Percentiles rank a stretch among this genome's conserved stretches.
phyloP scores from a whole-genome alignment of 805 yeast species.

The Candida tallmaniae region DNA sequence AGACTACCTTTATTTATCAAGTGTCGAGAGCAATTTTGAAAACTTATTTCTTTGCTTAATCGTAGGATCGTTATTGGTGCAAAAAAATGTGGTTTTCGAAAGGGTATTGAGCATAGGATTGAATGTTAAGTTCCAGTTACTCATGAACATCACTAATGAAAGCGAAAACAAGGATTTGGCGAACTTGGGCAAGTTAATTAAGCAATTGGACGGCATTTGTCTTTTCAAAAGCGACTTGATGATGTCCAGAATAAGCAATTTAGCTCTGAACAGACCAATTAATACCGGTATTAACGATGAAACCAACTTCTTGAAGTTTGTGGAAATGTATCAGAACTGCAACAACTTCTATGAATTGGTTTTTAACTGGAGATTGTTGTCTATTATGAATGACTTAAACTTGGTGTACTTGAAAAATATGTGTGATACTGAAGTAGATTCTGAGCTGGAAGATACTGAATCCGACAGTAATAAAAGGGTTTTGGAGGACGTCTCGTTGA shows the following conservation, averaged over 20 bases:
- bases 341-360: slow-evolving; percentile 23
- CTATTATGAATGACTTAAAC: slow-evolving; percentile 28
- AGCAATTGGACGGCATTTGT: slow-evolving; percentile 27
- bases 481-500: slow-evolving; percentile 9
- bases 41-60: slow-evolving; percentile 26
- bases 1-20: slow-evolving; percentile 24
- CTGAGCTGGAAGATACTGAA: no score
- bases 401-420: slow-evolving; percentile 21
- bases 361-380: slow-evolving; percentile 34
- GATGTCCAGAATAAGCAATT: slow-evolving; percentile 24
- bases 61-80: slow-evolving; percentile 22
- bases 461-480: slow-evolving; percentile 3
- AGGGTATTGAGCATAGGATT: slow-evolving; percentile 21
- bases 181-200: slow-evolving; percentile 21
- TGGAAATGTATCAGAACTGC: slow-evolving; percentile 22
- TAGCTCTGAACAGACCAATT: slow-evolving; percentile 18
- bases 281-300: slow-evolving; percentile 23
- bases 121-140: slow-evolving; percentile 20
- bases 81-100: slow-evolving; percentile 16
- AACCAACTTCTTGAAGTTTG: slow-evolving; percentile 25
- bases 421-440: slow-evolving; percentile 4
- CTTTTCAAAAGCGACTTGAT: slow-evolving; percentile 25
- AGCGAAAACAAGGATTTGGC: slow-evolving; percentile 20
- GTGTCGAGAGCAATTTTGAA: slow-evolving; percentile 30
- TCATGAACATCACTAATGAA: slow-evolving; percentile 26